These are phyloP conservation scores for Cetradonia linearis DNA, from an alignment of 495 filamentous ascomycete genomes.

Conservation along the genomic window DNA sequence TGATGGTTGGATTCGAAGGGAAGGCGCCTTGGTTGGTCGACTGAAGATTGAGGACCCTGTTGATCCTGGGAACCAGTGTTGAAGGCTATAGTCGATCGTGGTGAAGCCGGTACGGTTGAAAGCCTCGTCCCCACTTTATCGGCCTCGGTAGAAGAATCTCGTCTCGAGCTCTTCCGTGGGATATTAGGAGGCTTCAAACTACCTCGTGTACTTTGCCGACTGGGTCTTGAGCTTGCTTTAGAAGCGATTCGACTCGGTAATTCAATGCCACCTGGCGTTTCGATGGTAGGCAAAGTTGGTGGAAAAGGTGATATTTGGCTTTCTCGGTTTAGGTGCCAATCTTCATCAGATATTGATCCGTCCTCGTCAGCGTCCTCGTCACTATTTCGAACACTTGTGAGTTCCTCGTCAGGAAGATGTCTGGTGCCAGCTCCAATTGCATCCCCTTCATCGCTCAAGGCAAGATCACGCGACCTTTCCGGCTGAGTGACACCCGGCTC, in stretches of 20 bases:
- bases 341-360: conserved; percentile 36
- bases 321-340: conserved; percentile 26
- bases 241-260: conserved; percentile 55
- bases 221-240: conserved; percentile 39
- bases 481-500: conserved; percentile 44
- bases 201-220: conserved; percentile 30
- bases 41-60: conserved; percentile 14
- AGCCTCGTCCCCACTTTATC: conserved; percentile 22
- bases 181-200: conserved; percentile 36
- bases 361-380: conserved; percentile 31
- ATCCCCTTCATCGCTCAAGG: conserved; percentile 39
- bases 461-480: conserved; percentile 46
- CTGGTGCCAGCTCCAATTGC: conserved; percentile 27
- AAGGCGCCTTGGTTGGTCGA: conserved; percentile 16
- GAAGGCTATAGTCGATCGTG: conserved; percentile 25
- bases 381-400: conserved; percentile 14
- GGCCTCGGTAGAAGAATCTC: conserved; percentile 31
- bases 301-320: conserved; percentile 40
- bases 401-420: conserved; percentile 24
- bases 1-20: conserved; percentile 21
- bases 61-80: conserved; percentile 24
- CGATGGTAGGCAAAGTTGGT: conserved; percentile 50
- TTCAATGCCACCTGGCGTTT: conserved; percentile 52
- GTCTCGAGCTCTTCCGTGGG: conserved; percentile 54
- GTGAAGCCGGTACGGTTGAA: conserved; percentile 24